Base-by-base conservation (phyloP, 306 rosid species). In the Canavalia ensiformis region DNA sequence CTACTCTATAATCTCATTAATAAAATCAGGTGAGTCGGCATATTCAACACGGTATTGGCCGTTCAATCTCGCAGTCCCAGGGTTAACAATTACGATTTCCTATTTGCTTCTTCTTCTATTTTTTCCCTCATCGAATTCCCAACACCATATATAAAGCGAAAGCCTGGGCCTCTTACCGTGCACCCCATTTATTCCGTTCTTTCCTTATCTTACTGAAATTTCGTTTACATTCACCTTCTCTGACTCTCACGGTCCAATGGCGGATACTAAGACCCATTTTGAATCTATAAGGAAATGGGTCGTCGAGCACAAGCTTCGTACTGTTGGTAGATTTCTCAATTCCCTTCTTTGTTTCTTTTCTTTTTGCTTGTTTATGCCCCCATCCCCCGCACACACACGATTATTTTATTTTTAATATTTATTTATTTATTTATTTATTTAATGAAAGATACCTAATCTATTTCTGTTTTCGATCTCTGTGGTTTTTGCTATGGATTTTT, bases 221-320 rank as follows among this genome's bases (percentile, higher is more conserved):
- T 39, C 58, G 29, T 2, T 58, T 10, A 46, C 42, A 13, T 66
- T 7, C 2, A 18, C n/a, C 31, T 7, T 33, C 72, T 39, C 62
- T 72, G 28, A 76, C 72, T 52, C 34, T 1, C 28, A 10, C 74
- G 51, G 71, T 6, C 67, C 37, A 58, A 95, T 95, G 98, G 86
- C 93, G 39, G 99, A 93, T 58, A 60, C 95, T 11, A 93, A 87
- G 89, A 84, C 83, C 68, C 90, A 88, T 70, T 0, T 88, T 2
- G 96, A 89, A 62, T 89, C 96, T 51, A 0, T 87, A 0, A 89
- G 97, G 87, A 95, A 84, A 64, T 95, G 98, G 98, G 86, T 93
- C 47, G 83, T 86, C 60, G 96, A 95, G 3, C 97, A 95, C 84
- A 95, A 93, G 88, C 98, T 95, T 47, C 97, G 99, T 44, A 41